Evolutionary conservation across 306 rosid species (phyloP).

Genomic region (Cucumis melo): DNA sequence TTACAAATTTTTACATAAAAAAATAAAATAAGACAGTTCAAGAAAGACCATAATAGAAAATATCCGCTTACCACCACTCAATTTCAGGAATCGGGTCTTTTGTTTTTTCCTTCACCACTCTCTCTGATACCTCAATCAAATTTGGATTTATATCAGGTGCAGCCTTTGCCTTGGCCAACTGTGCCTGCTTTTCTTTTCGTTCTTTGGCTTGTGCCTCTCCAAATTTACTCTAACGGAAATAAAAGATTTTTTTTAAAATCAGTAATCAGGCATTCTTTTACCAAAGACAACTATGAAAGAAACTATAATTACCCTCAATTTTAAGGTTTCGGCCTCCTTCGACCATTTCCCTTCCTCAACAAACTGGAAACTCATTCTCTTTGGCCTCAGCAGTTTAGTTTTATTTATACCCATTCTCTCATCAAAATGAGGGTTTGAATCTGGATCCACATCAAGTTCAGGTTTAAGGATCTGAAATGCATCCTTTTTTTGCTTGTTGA

Average conservation of each 20-base stretch:
- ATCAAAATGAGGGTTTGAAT: conserved; percentile 72
- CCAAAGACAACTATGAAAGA: not conserved
- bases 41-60: not conserved
- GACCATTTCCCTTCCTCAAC: conserved; percentile 98
- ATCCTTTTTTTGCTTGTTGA: conserved; percentile 85
- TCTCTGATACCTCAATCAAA: conserved; percentile 78
- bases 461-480: conserved; percentile 86
- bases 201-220: conserved; percentile 99
- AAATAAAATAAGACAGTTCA: not conserved
- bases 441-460: conserved; percentile 82
- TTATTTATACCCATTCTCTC: conserved; percentile 68
- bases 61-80: conserved; percentile 89
- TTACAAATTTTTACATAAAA: not conserved
- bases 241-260: not conserved
- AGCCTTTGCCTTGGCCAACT: conserved; percentile 88
- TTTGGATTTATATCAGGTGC: conserved; percentile 94
- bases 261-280: not conserved
- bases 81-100: conserved; percentile 81
- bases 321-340: conserved; percentile 75
- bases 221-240: conserved; percentile 52
- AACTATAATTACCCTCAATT: conserved; percentile 47
- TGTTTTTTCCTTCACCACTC: conserved; percentile 70
- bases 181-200: conserved; percentile 87
- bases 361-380: conserved; percentile 68
- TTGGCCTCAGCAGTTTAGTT: conserved; percentile 73